Percentiles rank a stretch among this genome's conserved stretches.
Conservation (phyloP, 257 asterid genomes). For the Solanum dulcamara region DNA sequence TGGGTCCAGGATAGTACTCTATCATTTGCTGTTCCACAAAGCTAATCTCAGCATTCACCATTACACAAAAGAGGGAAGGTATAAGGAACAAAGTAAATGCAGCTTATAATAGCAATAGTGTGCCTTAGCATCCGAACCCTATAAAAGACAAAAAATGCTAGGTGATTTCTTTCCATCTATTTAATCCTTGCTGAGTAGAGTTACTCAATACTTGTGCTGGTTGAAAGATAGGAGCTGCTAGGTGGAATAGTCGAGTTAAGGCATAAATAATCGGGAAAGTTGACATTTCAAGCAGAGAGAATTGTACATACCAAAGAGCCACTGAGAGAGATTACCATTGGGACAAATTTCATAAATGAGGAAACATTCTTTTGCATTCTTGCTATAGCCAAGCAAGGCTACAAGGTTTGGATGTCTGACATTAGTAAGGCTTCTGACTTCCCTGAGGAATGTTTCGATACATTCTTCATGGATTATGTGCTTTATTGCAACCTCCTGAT, state of each 20-base stretch:
- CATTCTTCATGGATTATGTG: slow-evolving; percentile 11
- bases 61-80: neutral
- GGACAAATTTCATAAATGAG: slow-evolving; percentile 18
- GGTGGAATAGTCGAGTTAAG: neutral
- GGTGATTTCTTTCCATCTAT: neutral
- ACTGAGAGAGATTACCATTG: slow-evolving; percentile 16
- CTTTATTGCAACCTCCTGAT: slow-evolving; percentile 17
- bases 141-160: neutral
- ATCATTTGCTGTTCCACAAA: neutral
- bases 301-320: slow-evolving; percentile 18
- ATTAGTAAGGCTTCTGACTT: slow-evolving; percentile 15
- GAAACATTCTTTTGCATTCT: slow-evolving; percentile 4
- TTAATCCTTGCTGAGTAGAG: neutral
- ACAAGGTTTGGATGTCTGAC: slow-evolving; percentile 20
- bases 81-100: neutral
- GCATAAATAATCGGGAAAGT: neutral
- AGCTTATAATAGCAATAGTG: neutral
- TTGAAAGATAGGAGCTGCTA: neutral
- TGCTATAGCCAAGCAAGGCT: slow-evolving; percentile 11
- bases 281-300: neutral
- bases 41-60: neutral
- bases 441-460: slow-evolving; percentile 15
- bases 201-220: neutral
- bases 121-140: neutral
- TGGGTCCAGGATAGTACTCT: neutral